phyloP scores from a whole-genome alignment of 2,329 filamentous ascomycete species.

The Pyricularia grisea region DNA sequence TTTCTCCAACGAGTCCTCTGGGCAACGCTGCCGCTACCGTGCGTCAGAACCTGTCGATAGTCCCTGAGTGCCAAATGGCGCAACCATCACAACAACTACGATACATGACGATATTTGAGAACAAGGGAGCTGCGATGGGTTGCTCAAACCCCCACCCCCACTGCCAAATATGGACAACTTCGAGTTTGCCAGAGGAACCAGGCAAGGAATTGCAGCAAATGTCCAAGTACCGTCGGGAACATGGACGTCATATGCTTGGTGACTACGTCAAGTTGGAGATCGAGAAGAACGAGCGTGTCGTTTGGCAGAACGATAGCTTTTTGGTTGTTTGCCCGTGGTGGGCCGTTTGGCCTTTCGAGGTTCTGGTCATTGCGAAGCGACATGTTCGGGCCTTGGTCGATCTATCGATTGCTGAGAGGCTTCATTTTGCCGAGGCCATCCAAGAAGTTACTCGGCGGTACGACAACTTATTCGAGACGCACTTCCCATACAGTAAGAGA shows the following conservation, averaged over 20 bases:
- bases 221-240: slow-evolving; percentile 64
- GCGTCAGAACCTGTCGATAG: slow-evolving; percentile 22
- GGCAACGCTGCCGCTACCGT: slow-evolving; percentile 28
- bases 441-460: slow-evolving; percentile 85
- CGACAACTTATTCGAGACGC: slow-evolving; percentile 94
- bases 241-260: slow-evolving; percentile 64
- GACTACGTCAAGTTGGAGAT: slow-evolving; percentile 83
- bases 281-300: slow-evolving; percentile 72
- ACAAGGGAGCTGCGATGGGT: slow-evolving; percentile 96
- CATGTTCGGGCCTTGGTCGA: slow-evolving; percentile 83
- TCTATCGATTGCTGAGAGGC: slow-evolving; percentile 60
- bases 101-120: slow-evolving; percentile 99
- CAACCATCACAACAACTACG: slow-evolving; percentile 68
- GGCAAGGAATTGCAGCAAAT: slow-evolving; percentile 69
- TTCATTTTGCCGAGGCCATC: slow-evolving; percentile 71
- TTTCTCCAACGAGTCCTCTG: slow-evolving; percentile 63
- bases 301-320: slow-evolving; percentile 81
- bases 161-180: slow-evolving; percentile 94
- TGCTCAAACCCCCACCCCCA: slow-evolving; percentile 98
- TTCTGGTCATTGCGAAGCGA: slow-evolving; percentile 75
- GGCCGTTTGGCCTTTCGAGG: slow-evolving; percentile 96
- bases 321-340: slow-evolving; percentile 93
- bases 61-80: slow-evolving; percentile 25
- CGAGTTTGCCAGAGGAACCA: slow-evolving; percentile 82
- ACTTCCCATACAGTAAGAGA: slow-evolving; percentile 79